A percentile compares a stretch with the other conserved stretches of the same genome.
Conservation (phyloP, 257 asterid genomes). For the Eucommia ulmoides region DNA sequence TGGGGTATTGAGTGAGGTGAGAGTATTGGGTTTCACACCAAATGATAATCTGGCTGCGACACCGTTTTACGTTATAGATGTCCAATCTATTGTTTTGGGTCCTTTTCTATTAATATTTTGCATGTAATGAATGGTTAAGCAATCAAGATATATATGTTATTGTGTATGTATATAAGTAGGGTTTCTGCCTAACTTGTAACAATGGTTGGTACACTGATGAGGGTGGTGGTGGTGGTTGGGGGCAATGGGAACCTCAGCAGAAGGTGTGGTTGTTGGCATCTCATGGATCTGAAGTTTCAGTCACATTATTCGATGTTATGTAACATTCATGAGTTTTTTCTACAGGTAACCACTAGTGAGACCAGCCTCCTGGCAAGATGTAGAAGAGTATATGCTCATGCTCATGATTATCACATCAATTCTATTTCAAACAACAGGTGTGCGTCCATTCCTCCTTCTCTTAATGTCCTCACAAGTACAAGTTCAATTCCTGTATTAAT, state of each 20-base stretch:
- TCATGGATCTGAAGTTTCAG: not conserved
- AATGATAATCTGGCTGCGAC: too few species aligned
- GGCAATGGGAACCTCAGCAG: not conserved
- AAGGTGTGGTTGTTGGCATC: not conserved
- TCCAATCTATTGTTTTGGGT: too few species aligned
- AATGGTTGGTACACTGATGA: not conserved
- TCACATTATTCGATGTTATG: not conserved
- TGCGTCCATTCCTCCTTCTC: conserved; percentile 9
- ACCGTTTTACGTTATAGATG: too few species aligned
- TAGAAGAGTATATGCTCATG: conserved; percentile 84
- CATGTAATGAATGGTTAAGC: too few species aligned
- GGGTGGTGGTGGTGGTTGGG: not conserved
- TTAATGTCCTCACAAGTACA: conserved; percentile 1
- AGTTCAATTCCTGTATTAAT: too few species aligned
- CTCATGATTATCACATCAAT: conserved; percentile 85
- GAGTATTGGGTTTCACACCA: too few species aligned
- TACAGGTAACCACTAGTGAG: conserved; percentile 68
- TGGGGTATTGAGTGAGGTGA: too few species aligned
- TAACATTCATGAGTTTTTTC: not conserved
- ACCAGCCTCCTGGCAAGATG: conserved; percentile 71
- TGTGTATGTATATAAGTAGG: too few species aligned
- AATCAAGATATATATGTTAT: too few species aligned
- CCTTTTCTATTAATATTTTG: too few species aligned
- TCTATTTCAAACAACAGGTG: conserved; percentile 85
- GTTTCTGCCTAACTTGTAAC: too few species aligned